phyloP scores from a whole-genome alignment of 2,329 filamentous ascomycete genomes.

The Fusarium pseudoanthophilum region DNA sequence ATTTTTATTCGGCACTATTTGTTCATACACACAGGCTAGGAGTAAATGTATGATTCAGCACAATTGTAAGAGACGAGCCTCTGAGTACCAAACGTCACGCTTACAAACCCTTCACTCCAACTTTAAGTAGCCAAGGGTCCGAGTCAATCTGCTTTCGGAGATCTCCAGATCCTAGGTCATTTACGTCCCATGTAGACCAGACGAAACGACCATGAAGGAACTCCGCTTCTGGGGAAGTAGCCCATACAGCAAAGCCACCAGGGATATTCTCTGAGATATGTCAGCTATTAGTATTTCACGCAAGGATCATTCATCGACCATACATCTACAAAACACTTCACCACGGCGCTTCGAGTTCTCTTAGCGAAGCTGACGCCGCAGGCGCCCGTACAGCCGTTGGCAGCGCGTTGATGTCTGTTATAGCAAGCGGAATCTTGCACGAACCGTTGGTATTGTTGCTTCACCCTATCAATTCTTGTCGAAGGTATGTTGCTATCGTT shows the following conservation, averaged over 20 bases:
- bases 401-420: not conserved
- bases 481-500: not conserved
- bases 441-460: constrained; percentile 14
- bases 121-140: constrained; percentile 38
- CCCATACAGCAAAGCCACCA: constrained; percentile 57
- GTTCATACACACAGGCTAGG: not conserved
- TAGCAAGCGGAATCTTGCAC: constrained; percentile 8
- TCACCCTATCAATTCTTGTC: constrained; percentile 30
- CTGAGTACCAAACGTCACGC: fast-evolving
- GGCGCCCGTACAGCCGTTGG: constrained; percentile 10
- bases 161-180: constrained; percentile 50
- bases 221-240: constrained; percentile 51
- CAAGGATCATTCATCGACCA: constrained; percentile 21
- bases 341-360: not conserved
- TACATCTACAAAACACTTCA: constrained; percentile 25
- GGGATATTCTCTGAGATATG: constrained; percentile 49
- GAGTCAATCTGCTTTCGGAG: constrained; percentile 16
- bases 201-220: constrained; percentile 60
- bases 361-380: not conserved
- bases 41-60: not conserved
- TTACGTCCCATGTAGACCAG: constrained; percentile 63
- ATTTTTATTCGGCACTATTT: no score
- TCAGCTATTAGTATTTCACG: not conserved
- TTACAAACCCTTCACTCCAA: constrained; percentile 39
- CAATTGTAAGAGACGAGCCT: no score